Base-by-base conservation (phyloP, 192 early-diverging fungal species). In the Spinellus fusiger region DNA sequence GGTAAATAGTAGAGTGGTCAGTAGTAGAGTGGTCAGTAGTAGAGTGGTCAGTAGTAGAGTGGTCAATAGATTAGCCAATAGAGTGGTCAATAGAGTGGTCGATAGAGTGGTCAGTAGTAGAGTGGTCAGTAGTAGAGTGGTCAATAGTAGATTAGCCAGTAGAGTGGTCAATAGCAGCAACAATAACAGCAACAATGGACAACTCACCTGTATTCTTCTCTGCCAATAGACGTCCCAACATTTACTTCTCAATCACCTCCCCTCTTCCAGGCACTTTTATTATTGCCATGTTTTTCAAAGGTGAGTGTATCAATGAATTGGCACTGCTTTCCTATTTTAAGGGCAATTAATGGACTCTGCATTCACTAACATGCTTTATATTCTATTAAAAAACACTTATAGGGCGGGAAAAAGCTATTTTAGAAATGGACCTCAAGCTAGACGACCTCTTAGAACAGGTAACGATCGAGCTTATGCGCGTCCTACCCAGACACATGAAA, bases 351-450 rank as follows among this genome's bases (percentile, higher is more conserved):
- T 49, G 8, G n/a, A 22, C 35, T 37, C 5, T 37, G 5, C 13
- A 13, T 37, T 37, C 13, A 9, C 35, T 37, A 9, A 9, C 13
- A 37, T 9, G 5, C 5, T 37, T 37, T 9, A 37, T 37, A 9
- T 37, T 9, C 35, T 37, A 37, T 37, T 37, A 37, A n/a, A n/a
- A n/a, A n/a, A n/a, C n/a, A n/a, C n/a, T n/a, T n/a, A 4, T 13
- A 51, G 49, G 65, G 27, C 82, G 94, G 28, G 93, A 95, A 38
- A 90, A 92, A 55, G 84, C 94, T 0, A 94, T 97, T 33, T 67
- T 97, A 60, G 93, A 94, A 74, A 97, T 97, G 93, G 93, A 97
- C 69, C 80, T 97, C 61, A 89, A 94, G 56, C 74, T 97, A 47
- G 89, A 90, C 66, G 88, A 92, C 66, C 61, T 92, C 59, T 65